Evolutionary conservation across 2,329 filamentous ascomycete species (phyloP), one percentile per base, ranked within the genome.

Genomic region (Calonectria leucothoes): DNA sequence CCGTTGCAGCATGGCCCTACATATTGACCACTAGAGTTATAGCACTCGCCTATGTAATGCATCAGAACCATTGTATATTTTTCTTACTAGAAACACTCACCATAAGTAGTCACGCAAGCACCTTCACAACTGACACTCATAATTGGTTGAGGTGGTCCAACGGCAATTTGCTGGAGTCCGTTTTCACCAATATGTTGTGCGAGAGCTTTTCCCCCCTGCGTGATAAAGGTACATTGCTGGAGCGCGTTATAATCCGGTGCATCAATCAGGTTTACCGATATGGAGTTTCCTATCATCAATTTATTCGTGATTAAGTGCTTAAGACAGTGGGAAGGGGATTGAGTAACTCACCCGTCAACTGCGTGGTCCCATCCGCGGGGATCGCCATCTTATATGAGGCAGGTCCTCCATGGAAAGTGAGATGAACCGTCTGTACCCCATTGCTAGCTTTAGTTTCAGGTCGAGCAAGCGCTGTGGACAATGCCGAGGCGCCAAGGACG

Each of bases 131-230:
- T 85, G 27, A 89, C 86, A 17, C 81, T 82, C 7, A 79, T 79
- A 66, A 90, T 82, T 5, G 85, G 84, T 78, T 86, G 83, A 5
- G 88, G 86, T 27, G 87, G 87, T 0, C 86, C 85, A 29, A 89
- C 82, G 11, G 84, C 78, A 27, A 89, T 81, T 70, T 86, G 84
- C 75, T 85, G 82, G 20, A 82, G 74, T 12, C 85, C 85, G 67
- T 79, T 78, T 20, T 77, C 76, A 15, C 72, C 66, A 15, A 80
- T 75, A 33, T 78, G 74, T 35, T 72, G 74, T 27, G 79, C 80
- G 6, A 86, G 81, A 0, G 84, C 78, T 75, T 83, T 81, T 8
- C 81, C 71, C 25, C 75, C 80, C 10, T 79, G 71, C 0, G 86
- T 87, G 70, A 75, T 57, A 80, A 89, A 89, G n/a, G 80, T 83